These are phyloP conservation scores for Melampsora americana DNA, from an alignment of 1,284 basidiomycete species.

Conservation along the genomic window DNA sequence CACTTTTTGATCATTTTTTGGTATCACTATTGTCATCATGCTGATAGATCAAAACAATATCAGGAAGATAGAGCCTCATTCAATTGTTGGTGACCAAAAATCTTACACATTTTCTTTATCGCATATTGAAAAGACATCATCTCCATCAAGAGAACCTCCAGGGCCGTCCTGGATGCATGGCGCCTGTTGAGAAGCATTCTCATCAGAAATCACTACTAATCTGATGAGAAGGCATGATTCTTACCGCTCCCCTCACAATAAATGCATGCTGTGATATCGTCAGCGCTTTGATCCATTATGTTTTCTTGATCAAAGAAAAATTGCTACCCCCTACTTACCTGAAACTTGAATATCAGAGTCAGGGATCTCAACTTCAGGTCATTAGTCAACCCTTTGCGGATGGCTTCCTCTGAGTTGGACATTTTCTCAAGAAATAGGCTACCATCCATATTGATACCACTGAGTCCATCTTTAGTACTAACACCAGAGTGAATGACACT, in stretches of 20 bases:
- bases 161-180: not conserved
- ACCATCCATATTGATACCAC: not conserved
- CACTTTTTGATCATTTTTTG: not conserved
- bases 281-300: not conserved
- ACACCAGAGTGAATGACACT: not conserved
- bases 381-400: not conserved
- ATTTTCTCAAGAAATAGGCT: not conserved
- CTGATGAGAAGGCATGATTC: not conserved
- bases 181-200: not conserved
- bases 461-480: not conserved
- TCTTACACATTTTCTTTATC: not conserved
- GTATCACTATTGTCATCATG: not conserved
- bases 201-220: too few species aligned
- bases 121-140: not conserved
- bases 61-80: not conserved
- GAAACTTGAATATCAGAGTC: not conserved
- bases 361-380: not conserved
- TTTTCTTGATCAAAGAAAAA: not conserved
- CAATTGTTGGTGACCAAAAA: not conserved
- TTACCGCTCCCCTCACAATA: conserved; percentile 6
- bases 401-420: not conserved
- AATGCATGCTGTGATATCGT: not conserved
- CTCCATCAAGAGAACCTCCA: not conserved
- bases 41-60: not conserved
- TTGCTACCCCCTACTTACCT: not conserved